Evolutionary conservation across 371 early-diverging fungal genomes (phyloP), one percentile per base, ranked within the genome.

Genomic region (Batkoa obscura): DNA sequence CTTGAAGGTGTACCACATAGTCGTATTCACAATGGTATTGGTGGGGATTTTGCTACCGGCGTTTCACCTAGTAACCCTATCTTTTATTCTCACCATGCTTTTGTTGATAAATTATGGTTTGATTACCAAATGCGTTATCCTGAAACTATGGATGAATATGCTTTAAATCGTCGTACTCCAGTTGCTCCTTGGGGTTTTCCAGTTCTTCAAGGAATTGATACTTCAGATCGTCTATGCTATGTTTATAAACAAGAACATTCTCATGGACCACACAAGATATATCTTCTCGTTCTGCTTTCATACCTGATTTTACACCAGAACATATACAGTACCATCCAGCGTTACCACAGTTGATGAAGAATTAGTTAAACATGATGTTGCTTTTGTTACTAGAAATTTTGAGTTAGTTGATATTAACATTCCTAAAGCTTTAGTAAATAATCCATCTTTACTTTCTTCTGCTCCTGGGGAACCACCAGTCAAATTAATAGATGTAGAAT

Each of bases 31-130:
- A 32, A 43, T 17, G 58, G 53, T 35, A 57, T 78, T 51, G 72
- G 74, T n/a, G 73, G 74, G 2, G 62, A 67, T 49, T 67, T 72
- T 60, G 56, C 61, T 13, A 62, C 62, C 35, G 60, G 66, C 62
- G 39, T 41, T 34, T 62, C 60, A 37, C 46, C 73, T 47, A 72
- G 72, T 63, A 79, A 81, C 61, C 77, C 76, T 23, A 56, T 78
- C 37, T 80, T 80, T 60, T 76, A 58, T 53, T 59, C 76, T 47
- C 78, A 78, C 60, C 81, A 80, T 59, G 60, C 63, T 50, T 72
- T 69, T 57, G 58, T 76, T 17, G 80, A 80, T 61, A 66, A 72
- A 32, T 36, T 73, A 15, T 80, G 75, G 73, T 35, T 45, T 35
- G 42, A 65, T 38, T 74, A 68, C 65, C 75, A 74, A 48, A 45